A percentile compares a stretch with the other conserved stretches of the same genome.
phyloP scores from a whole-genome alignment of 2,329 filamentous ascomycete species.

The Penicillium hesseltinei region DNA sequence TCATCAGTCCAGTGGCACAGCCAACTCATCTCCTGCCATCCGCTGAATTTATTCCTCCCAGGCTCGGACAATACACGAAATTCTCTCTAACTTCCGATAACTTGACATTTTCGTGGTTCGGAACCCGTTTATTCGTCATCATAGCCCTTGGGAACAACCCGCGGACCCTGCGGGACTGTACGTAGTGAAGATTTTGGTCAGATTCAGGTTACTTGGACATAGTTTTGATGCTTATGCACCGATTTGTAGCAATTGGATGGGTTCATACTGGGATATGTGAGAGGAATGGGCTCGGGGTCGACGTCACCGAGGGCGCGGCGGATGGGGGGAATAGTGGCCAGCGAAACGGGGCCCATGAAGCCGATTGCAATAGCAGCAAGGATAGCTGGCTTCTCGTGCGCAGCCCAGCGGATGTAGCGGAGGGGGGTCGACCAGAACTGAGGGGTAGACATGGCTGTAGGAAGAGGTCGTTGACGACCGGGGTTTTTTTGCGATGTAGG shows the following conservation, averaged over 20 bases:
- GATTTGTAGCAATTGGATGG: not conserved
- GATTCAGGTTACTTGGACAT: not conserved
- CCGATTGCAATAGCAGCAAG: conserved; percentile 84
- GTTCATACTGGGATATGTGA: conserved; percentile 87
- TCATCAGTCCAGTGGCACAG: conserved; percentile 5
- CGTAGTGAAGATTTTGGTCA: conserved; percentile 12
- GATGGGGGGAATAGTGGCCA: conserved; percentile 72
- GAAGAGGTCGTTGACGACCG: conserved; percentile 18
- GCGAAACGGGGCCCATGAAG: conserved; percentile 65
- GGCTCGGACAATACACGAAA: conserved; percentile 4
- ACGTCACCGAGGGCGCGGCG: conserved; percentile 71
- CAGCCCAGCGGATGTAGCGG: conserved; percentile 83
- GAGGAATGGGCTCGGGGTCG: conserved; percentile 68
- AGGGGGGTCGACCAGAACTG: conserved; percentile 82
- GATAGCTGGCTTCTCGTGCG: conserved; percentile 83
- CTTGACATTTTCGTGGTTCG: conserved; percentile 8
- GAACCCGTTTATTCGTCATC: conserved; percentile 42
- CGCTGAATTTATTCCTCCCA: conserved; percentile 8
- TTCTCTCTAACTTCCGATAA: conserved; percentile 8
- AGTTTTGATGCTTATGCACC: not conserved
- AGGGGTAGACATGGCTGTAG: conserved; percentile 54
- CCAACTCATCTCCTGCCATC: conserved; percentile 7
- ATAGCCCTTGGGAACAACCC: conserved; percentile 47
- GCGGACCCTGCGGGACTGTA: conserved; percentile 47
- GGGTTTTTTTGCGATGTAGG: conserved; percentile 21